Evolutionary conservation across 257 asterid genomes (phyloP), one percentile per base, ranked within the genome.

Genomic region (Nicotiana undulata): DNA sequence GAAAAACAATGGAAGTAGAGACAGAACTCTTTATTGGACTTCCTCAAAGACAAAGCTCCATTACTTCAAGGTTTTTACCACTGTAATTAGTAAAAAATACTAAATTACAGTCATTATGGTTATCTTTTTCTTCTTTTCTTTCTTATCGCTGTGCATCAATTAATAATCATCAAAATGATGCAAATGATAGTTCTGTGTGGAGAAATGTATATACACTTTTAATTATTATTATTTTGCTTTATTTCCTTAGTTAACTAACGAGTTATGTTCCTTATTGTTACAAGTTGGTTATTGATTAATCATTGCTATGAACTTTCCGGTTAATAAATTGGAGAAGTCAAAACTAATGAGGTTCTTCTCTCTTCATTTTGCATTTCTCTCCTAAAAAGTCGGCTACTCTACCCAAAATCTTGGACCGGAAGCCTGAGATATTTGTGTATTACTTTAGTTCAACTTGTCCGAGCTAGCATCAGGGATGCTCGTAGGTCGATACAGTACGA

Each of bases 11-110:
- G 82, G 90, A 90, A 75, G 88, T 88, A 56, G 88, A 86, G 82
- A 90, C 93, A 3, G 88, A 83, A 24, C 82, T 90, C 84, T 87
- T 84, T 80, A 87, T 90, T 44, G 90, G 93, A 59, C 90, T 67
- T 61, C 88, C 92, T 1, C 15, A 80, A 61, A 79, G 77, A 68
- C 32, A 70, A 80, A 46, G 20, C 52, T 10, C 63, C 76, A 37
- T 67, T 40, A 51, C 56, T 9, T 66, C 17, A 32, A 18, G 28
- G 5, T 66, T 66, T 66, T 32, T 9, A 66, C 28, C 52, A 18
- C 12, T 68, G 76, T 68, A 68, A 68, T 40, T 56, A 46, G 26
- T 72, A 72, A 72, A 24, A 46, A 46, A 0, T 22, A n/a, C n/a
- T n/a, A 24, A 13, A 6, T 24, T 22, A 22, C 22, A 22, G 13